These are phyloP conservation scores for Cerrena zonata DNA, from an alignment of 1,284 basidiomycete species.

Conservation along the genomic window DNA sequence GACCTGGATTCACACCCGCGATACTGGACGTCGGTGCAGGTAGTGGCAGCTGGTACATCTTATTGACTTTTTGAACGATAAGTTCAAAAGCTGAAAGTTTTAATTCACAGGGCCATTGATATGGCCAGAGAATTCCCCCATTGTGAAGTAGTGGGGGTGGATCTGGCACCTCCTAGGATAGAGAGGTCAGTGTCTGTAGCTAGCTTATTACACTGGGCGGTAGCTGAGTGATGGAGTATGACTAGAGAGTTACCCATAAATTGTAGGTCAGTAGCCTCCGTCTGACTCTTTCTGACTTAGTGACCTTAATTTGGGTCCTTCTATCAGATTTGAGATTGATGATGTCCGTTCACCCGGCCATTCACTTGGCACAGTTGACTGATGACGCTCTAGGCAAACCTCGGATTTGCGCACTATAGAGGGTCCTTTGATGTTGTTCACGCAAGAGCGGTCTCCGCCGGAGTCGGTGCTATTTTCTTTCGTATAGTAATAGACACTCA, in stretches of 20 bases:
- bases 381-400: slow-evolving; percentile 25
- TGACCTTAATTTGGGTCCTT: slow-evolving; percentile 1
- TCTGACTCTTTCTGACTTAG: background rate
- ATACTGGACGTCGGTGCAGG: slow-evolving; percentile 32
- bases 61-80: slow-evolving; percentile 1
- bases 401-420: slow-evolving; percentile 29
- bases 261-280: slow-evolving; percentile 24
- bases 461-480: slow-evolving; percentile 16
- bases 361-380: slow-evolving; percentile 2
- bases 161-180: slow-evolving; percentile 27
- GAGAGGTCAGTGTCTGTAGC: slow-evolving; percentile 18
- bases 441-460: slow-evolving; percentile 25
- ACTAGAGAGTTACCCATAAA: slow-evolving; percentile 26
- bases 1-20: slow-evolving; percentile 21
- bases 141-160: slow-evolving; percentile 30
- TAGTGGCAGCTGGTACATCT: slow-evolving; percentile 30
- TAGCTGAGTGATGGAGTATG: background rate
- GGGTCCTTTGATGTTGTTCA: slow-evolving; percentile 29
- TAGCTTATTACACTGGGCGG: background rate
- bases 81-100: background rate
- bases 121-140: slow-evolving; percentile 32
- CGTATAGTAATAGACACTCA: background rate
- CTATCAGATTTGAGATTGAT: slow-evolving; percentile 28
- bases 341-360: slow-evolving; percentile 19
- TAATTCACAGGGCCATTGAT: slow-evolving; percentile 26